phyloP scores from a whole-genome alignment of 129 eudicot species.

The sunflower (Helianthus annuus) region HanXRQr2.0-SUNRISE NC_035444.2:137183173-137183672 shows the following conservation, averaged over 20 bases:
- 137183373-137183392: conserved; percentile 60
- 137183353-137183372: conserved; percentile 38
- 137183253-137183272: conserved; percentile 56
- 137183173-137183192: too few relatives aligned
- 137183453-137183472: neutral
- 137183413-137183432: conserved; percentile 64
- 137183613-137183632: conserved; percentile 50
- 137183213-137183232: neutral
- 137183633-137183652: conserved; percentile 80
- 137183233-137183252: conserved; percentile 47
- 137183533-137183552: conserved; percentile 73
- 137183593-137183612: conserved; percentile 89
- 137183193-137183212: neutral
- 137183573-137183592: conserved; percentile 82
- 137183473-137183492: neutral
- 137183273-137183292: conserved; percentile 61
- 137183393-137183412: conserved; percentile 85
- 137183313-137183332: conserved; percentile 64
- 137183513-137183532: conserved; percentile 86
- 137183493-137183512: too few relatives aligned
- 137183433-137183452: neutral
- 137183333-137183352: conserved; percentile 55
- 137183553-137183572: conserved; percentile 88
- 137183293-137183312: conserved; percentile 80
- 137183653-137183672: conserved; percentile 56